A percentile compares a stretch with the other conserved stretches of the same genome.
These are phyloP conservation scores for Periconia digitata DNA, from an alignment of 2,329 filamentous ascomycete species.

Conservation along the genomic window DNA sequence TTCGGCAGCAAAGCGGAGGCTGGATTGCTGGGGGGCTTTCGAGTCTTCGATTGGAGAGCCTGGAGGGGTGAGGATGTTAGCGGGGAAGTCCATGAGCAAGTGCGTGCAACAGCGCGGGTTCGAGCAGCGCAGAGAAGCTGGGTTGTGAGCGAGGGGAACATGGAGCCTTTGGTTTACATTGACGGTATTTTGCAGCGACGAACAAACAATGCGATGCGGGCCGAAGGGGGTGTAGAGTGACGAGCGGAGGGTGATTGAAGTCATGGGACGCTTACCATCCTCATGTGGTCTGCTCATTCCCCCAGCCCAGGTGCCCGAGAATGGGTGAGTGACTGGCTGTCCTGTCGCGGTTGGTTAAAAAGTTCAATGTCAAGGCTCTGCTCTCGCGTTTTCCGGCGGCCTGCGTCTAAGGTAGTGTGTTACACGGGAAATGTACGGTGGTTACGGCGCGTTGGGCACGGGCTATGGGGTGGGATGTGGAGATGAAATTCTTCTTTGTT, in stretches of 20 bases:
- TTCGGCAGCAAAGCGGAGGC: slow-evolving; percentile 23
- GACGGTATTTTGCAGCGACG: not conserved
- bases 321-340: slow-evolving; percentile 11
- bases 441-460: not conserved
- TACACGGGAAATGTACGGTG: not conserved
- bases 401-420: slow-evolving; percentile 14
- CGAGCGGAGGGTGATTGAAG: too few species aligned
- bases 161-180: not conserved
- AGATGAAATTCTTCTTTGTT: not conserved
- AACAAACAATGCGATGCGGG: too few species aligned
- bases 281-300: slow-evolving; percentile 46
- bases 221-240: too few species aligned
- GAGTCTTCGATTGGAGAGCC: slow-evolving; percentile 38
- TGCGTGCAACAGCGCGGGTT: not conserved
- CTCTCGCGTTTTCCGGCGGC: not conserved
- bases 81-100: slow-evolving; percentile 21
- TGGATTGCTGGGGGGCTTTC: slow-evolving; percentile 22
- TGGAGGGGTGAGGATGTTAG: slow-evolving; percentile 32
- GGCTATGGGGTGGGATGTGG: not conserved
- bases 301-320: slow-evolving; percentile 29
- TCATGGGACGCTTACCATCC: slow-evolving; percentile 39
- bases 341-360: not conserved
- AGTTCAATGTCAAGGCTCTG: not conserved
- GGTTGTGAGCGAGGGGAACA: not conserved
- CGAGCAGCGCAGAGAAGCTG: not conserved